Base-by-base conservation (phyloP, 2,329 filamentous ascomycete genomes). In the Dissoconium aciculare region DNA sequence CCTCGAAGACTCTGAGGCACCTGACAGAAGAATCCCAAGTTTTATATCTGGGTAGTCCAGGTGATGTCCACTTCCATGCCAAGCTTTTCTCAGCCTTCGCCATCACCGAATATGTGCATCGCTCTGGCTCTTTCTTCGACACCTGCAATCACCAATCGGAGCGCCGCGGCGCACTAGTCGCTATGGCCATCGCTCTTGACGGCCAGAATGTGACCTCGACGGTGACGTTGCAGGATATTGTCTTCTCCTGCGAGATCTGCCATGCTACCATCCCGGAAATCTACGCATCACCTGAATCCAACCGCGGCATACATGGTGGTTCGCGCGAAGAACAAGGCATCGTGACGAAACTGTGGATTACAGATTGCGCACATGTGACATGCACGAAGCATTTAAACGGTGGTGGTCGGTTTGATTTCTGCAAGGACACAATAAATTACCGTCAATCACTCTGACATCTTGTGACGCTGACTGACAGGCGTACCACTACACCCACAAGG, bases 231-330 rank as follows among this genome's bases (percentile, higher is more conserved):
- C 19, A 42, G 28, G 45, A 66, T 36, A 50, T 64, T 36, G 57
- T 67, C 30, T 63, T 66, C 43, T 58, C 56, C 38, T 68, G 64
- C 43, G 51, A 51, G 15, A 40, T 65, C 21, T 68, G 64, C 42
- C 58, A 62, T 28, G 51, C 51, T 6, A 57, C 55, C 5, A 52
- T 63, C 21, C 52, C 57, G 12, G 61, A 64, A 16, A 46, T 64
- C 15, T 64, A 64, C 42, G 48, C 51, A 5, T 48, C 47, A n/a
- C 36, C 47, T 19, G 45, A 52, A 12, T 50, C 53, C 31, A 53
- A 55, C 8, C 42, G 49, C 15, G 55, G 55, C 15, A 48, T 62
- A 10, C 29, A 40, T 34, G 45, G 43, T 30, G 38, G 32, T 4
- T 34, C 39, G 17, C 31, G 34, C 6, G 39, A 43, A 15, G 50